A percentile compares a stretch with the other conserved stretches of the same genome.
phyloP scores from a whole-genome alignment of 768 basidiomycete species.

The Coprinopsis strossmayeri region DNA sequence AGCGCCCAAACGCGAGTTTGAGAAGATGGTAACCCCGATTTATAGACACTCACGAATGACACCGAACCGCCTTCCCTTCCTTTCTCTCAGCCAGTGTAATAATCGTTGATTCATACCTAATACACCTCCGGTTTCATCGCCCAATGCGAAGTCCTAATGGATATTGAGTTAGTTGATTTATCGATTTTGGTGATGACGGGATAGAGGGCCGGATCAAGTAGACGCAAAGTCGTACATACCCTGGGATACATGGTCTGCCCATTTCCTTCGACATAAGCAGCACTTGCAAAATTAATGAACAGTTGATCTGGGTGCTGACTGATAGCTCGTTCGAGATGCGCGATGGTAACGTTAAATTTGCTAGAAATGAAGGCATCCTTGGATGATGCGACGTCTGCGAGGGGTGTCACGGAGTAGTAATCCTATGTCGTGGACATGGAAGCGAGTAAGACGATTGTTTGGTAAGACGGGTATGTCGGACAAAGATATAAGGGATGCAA shows the following conservation, averaged over 20 bases:
- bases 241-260: slow-evolving; percentile 27
- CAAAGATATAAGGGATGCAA: neutral
- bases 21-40: neutral
- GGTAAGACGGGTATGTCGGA: neutral
- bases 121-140: slow-evolving; percentile 23
- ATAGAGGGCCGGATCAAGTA: too few relatives aligned
- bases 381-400: slow-evolving; percentile 26
- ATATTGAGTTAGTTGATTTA: neutral
- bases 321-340: slow-evolving; percentile 37
- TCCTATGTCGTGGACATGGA: slow-evolving; percentile 21
- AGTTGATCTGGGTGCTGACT: slow-evolving; percentile 32
- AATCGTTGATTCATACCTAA: slow-evolving; percentile 38
- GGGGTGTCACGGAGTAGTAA: slow-evolving; percentile 30
- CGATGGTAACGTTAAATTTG: slow-evolving; percentile 34
- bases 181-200: too few relatives aligned
- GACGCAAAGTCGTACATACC: too few relatives aligned
- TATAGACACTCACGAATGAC: slow-evolving; percentile 33
- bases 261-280: slow-evolving; percentile 27
- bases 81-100: slow-evolving; percentile 34
- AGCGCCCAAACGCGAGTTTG: neutral
- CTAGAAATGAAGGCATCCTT: slow-evolving; percentile 30
- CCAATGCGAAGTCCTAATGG: slow-evolving; percentile 36
- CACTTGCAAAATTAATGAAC: slow-evolving; percentile 43
- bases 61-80: slow-evolving; percentile 39
- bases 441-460: neutral